Evolutionary conservation across 176 grass and related monocot genomes (phyloP).

Genomic region (Tillandsia leiboldiana): DNA sequence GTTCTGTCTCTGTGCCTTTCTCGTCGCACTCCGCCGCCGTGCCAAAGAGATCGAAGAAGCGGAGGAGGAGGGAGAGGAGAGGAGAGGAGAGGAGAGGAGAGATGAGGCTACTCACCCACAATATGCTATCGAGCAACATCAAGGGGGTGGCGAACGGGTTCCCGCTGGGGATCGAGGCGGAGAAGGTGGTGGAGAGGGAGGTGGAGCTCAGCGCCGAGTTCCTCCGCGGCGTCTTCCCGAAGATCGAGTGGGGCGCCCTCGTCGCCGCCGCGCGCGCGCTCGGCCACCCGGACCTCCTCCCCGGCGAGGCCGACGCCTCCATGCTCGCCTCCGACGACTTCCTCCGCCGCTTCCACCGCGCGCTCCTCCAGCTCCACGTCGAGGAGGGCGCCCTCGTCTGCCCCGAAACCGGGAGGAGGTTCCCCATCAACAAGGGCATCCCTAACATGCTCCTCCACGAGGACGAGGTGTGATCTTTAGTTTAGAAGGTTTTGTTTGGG

Average conservation of each 20-base stretch:
- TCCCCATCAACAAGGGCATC: slow-evolving; percentile 56
- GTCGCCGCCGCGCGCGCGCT: slow-evolving; percentile 38
- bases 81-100: background rate
- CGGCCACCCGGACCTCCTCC: slow-evolving; percentile 33
- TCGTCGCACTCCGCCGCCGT: no score
- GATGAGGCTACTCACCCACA: slow-evolving; percentile 90
- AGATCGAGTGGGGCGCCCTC: slow-evolving; percentile 86
- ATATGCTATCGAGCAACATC: slow-evolving; percentile 75
- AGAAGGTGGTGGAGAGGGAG: slow-evolving; percentile 69
- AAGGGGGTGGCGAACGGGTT: slow-evolving; percentile 59
- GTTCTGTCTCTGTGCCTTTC: no score
- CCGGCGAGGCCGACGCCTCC: slow-evolving; percentile 16
- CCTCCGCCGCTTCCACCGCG: slow-evolving; percentile 26
- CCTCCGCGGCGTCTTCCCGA: slow-evolving; percentile 75
- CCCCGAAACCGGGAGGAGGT: slow-evolving; percentile 52
- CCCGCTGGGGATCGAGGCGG: slow-evolving; percentile 59
- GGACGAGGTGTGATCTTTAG: slow-evolving; percentile 54
- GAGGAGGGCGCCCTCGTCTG: slow-evolving; percentile 79
- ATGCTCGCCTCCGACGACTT: slow-evolving; percentile 25
- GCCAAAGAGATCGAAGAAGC: no score
- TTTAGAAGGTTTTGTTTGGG: no score
- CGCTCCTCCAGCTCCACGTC: slow-evolving; percentile 80
- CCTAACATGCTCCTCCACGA: slow-evolving; percentile 99
- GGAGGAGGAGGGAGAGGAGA: no score
- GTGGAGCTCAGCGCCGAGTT: slow-evolving; percentile 92